A percentile compares a stretch with the other conserved stretches of the same genome.
Evolutionary conservation across 148 eudicot species (phyloP).

Genomic region (Cornus kousa): DNA sequence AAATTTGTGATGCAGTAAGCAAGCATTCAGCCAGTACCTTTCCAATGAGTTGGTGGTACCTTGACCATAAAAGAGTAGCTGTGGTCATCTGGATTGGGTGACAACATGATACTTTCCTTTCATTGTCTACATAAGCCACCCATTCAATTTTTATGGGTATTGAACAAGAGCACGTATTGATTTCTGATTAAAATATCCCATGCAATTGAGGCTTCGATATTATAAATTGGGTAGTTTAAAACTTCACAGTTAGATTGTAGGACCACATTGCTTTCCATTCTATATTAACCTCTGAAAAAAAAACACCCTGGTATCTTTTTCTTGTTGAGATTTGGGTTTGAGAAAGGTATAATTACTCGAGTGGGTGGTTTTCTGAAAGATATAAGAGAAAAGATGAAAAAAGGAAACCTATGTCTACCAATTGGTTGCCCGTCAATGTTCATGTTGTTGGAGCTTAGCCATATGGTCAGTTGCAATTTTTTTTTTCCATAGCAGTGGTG

Average conservation of each 20-base stretch:
- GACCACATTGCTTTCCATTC: neutral
- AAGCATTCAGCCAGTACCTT: neutral
- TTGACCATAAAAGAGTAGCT: constrained; percentile 37
- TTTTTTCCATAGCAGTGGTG: neutral
- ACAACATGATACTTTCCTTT: neutral
- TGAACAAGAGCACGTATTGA: neutral
- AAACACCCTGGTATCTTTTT: neutral
- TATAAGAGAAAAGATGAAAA: neutral
- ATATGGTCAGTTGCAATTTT: neutral
- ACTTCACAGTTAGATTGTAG: neutral
- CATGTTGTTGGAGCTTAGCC: neutral
- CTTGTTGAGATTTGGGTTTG: neutral
- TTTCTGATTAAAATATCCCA: neutral
- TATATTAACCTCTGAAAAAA: neutral
- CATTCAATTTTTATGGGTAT: neutral
- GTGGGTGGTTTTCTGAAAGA: neutral
- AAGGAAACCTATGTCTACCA: too few species aligned
- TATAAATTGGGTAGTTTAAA: neutral
- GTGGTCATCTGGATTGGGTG: neutral
- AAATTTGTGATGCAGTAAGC: neutral
- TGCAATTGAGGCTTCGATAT: too few species aligned
- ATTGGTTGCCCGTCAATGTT: neutral
- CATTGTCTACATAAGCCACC: neutral
- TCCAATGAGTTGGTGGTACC: neutral
- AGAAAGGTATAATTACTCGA: neutral